Conservation (phyloP, 1,139 yeast genomes). For the Taphrina confusa region DNA sequence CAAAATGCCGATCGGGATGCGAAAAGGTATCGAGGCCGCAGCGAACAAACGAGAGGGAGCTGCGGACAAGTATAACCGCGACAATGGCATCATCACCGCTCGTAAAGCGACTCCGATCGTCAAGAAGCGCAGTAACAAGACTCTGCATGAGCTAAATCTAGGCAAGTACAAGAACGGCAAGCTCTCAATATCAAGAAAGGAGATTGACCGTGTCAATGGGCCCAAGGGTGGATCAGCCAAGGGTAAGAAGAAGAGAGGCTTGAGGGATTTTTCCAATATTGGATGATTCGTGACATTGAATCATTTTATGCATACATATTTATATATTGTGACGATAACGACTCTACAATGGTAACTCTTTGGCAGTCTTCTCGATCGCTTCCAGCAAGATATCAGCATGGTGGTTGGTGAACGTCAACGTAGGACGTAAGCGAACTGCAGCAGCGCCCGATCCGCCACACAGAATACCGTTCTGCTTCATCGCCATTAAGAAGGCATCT, state of each 20-base stretch:
- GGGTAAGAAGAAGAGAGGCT: constrained; percentile 31
- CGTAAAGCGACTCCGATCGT: constrained; percentile 6
- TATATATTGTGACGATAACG: background rate
- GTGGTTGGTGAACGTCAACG: constrained; percentile 69
- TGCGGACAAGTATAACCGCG: constrained; percentile 16
- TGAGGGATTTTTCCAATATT: constrained; percentile 23
- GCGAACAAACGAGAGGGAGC: constrained; percentile 19
- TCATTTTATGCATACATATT: background rate
- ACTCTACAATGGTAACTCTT: background rate
- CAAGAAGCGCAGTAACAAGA: constrained; percentile 4
- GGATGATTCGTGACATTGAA: background rate
- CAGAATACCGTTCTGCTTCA: constrained; percentile 66
- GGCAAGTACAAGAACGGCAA: constrained; percentile 33
- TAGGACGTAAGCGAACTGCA: constrained; percentile 75
- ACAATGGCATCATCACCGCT: constrained; percentile 32
- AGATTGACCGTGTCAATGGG: constrained; percentile 31
- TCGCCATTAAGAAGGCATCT: constrained; percentile 58
- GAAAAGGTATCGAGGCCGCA: constrained; percentile 24
- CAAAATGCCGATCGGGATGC: constrained; percentile 31
- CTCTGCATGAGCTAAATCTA: constrained; percentile 20
- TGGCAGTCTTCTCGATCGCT: constrained; percentile 42
- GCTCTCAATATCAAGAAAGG: constrained; percentile 19
- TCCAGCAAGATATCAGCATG: constrained; percentile 68
- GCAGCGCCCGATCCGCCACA: constrained; percentile 79
- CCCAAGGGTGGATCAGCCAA: constrained; percentile 3